Evolutionary conservation across 208 protist genomes (phyloP).

Genomic region (Acanthamoeba lenticulata): DNA sequence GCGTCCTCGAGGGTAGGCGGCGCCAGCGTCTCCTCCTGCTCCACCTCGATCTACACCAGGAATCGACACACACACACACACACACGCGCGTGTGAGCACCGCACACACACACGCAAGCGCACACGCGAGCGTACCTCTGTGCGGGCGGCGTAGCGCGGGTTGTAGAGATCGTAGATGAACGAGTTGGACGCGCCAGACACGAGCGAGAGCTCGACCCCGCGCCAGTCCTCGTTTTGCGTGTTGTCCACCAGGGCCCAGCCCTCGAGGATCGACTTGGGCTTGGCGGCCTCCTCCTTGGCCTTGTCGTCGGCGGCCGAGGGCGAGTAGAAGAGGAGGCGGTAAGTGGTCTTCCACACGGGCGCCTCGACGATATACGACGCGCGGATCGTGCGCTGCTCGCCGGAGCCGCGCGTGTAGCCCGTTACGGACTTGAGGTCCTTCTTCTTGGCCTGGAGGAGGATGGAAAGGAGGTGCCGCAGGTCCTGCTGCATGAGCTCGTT

Average conservation of each 20-base stretch:
- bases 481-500: conserved; percentile 20
- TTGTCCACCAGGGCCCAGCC: conserved; percentile 13
- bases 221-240: conserved; percentile 6
- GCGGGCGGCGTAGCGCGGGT: not conserved
- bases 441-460: conserved; percentile 15
- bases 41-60: not conserved
- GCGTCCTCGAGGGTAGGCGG: not conserved
- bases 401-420: not conserved
- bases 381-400: not conserved
- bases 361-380: conserved; percentile 1
- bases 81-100: no score
- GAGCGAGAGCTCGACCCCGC: not conserved
- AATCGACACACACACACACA: not conserved
- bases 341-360: conserved; percentile 14
- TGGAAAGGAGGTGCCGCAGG: not conserved
- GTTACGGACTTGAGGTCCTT: not conserved
- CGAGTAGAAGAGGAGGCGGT: not conserved
- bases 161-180: conserved; percentile 38
- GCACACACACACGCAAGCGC: not conserved
- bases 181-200: conserved; percentile 27
- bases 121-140: not conserved
- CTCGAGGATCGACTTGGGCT: not conserved
- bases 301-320: no score
- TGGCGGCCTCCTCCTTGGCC: no score
- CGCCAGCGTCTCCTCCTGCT: not conserved